Evolutionary conservation across 371 early-diverging fungal genomes (phyloP).

Genomic region (Mycotypha africana): DNA sequence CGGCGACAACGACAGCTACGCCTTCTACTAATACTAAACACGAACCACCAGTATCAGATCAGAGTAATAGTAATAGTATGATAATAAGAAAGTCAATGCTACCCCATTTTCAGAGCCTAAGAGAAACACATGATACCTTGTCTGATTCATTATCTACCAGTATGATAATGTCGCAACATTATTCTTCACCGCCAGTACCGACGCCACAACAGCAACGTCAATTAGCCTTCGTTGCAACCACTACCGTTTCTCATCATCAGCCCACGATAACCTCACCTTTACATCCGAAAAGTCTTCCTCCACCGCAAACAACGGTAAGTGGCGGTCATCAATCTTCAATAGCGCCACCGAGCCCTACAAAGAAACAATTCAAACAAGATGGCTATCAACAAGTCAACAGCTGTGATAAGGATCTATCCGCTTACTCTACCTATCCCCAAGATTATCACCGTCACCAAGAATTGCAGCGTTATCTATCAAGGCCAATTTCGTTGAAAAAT

Average conservation of each 20-base stretch:
- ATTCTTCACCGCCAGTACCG: conserved; percentile 22
- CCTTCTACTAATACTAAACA: conserved; percentile 3
- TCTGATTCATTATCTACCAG: conserved; percentile 4
- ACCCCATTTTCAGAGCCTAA: conserved; percentile 30
- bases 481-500: no score
- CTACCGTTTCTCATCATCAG: no score
- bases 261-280: conserved; percentile 19
- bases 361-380: background rate
- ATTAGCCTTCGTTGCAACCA: no score
- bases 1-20: conserved; percentile 2
- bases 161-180: conserved; percentile 15
- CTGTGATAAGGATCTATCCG: conserved; percentile 5
- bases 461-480: background rate
- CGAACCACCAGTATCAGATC: no score
- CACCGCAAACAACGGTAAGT: conserved; percentile 4
- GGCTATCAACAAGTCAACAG: background rate
- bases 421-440: conserved; percentile 23
- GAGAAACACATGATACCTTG: conserved; percentile 25
- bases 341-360: background rate
- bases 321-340: conserved; percentile 1
- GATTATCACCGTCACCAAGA: conserved; percentile 10
- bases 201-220: conserved; percentile 18
- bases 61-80: conserved; percentile 1
- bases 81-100: conserved; percentile 13
- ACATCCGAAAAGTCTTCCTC: conserved; percentile 19